Percentiles rank a stretch among this genome's conserved stretches.
Conservation (phyloP, 2,329 filamentous ascomycete species). For the Pseudogymnoascus sp. region DNA sequence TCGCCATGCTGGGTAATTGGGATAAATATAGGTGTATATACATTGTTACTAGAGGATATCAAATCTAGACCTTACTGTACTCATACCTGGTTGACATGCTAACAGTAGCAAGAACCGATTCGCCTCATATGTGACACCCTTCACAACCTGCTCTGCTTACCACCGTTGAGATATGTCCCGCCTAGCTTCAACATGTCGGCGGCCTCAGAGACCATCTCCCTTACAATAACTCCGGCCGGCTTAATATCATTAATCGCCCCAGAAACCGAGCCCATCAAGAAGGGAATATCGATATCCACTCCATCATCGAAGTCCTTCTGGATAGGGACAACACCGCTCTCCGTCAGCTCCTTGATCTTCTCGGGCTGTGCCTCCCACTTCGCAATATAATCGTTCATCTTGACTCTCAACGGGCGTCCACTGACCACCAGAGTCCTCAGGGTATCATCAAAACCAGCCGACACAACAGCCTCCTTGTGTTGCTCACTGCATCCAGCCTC, state of each 20-base stretch:
- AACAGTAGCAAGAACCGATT: neutral
- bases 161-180: slow-evolving; percentile 47
- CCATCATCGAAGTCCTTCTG: slow-evolving; percentile 77
- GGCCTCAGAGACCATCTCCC: slow-evolving; percentile 79
- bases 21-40: slow-evolving; percentile 9
- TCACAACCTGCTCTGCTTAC: slow-evolving; percentile 32
- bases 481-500: slow-evolving; percentile 75
- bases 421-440: slow-evolving; percentile 74
- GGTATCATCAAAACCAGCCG: slow-evolving; percentile 73
- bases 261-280: slow-evolving; percentile 91
- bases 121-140: neutral
- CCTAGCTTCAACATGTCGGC: slow-evolving; percentile 60
- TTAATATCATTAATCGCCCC: slow-evolving; percentile 70
- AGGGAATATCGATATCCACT: slow-evolving; percentile 76
- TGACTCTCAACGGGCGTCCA: slow-evolving; percentile 73
- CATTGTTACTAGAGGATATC: neutral
- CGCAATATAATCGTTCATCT: slow-evolving; percentile 76
- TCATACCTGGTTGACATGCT: slow-evolving; percentile 8
- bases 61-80: slow-evolving; percentile 6
- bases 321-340: slow-evolving; percentile 71
- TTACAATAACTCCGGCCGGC: slow-evolving; percentile 77
- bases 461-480: slow-evolving; percentile 80
- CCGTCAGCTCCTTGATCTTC: slow-evolving; percentile 69
- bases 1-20: slow-evolving; percentile 24
- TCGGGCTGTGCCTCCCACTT: slow-evolving; percentile 72